phyloP scores from a whole-genome alignment of 2,329 filamentous ascomycete species.

The Diaporthe sp. region DNA sequence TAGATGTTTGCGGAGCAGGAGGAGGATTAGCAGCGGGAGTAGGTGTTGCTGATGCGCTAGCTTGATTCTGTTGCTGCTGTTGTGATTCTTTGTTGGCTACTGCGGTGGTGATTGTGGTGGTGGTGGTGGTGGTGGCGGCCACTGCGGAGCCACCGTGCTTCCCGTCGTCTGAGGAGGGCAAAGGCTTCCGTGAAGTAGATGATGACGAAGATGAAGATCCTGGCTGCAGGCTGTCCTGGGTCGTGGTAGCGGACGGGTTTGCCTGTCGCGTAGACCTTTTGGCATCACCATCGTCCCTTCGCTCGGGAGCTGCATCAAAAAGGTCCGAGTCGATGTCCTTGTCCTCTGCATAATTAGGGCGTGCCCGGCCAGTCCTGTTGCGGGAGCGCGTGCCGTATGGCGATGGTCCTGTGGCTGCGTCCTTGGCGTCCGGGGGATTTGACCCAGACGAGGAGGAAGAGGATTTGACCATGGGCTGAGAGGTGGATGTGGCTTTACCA shows the following conservation, averaged over 20 bases:
- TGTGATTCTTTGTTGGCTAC: slow-evolving; percentile 28
- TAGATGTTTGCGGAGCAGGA: slow-evolving; percentile 68
- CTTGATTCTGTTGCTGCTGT: slow-evolving; percentile 40
- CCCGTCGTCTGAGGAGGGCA: slow-evolving; percentile 49
- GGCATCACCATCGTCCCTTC: slow-evolving; percentile 62
- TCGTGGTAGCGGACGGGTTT: slow-evolving; percentile 51
- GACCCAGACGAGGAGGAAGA: slow-evolving; percentile 57
- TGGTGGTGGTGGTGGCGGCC: slow-evolving; percentile 48
- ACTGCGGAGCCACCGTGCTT: slow-evolving; percentile 47
- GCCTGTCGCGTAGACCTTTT: slow-evolving; percentile 62
- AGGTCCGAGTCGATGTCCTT: slow-evolving; percentile 88
- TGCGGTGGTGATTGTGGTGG: slow-evolving; percentile 39
- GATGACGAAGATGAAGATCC: slow-evolving; percentile 42
- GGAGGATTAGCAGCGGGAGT: slow-evolving; percentile 39
- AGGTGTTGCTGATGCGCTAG: slow-evolving; percentile 39
- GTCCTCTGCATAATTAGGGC: slow-evolving; percentile 96
- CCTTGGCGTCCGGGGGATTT: slow-evolving; percentile 57
- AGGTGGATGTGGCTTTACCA: slow-evolving; percentile 39
- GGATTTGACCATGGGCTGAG: slow-evolving; percentile 60
- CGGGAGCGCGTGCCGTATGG: slow-evolving; percentile 94
- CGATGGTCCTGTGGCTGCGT: slow-evolving; percentile 65
- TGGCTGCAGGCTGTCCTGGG: slow-evolving; percentile 39
- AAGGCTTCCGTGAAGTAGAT: slow-evolving; percentile 43
- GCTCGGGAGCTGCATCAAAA: slow-evolving; percentile 74
- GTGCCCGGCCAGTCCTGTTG: slow-evolving; percentile 82